These are phyloP conservation scores for Pharus latifolius DNA, from an alignment of 176 grass and related monocot species.

Conservation along the genomic window DNA sequence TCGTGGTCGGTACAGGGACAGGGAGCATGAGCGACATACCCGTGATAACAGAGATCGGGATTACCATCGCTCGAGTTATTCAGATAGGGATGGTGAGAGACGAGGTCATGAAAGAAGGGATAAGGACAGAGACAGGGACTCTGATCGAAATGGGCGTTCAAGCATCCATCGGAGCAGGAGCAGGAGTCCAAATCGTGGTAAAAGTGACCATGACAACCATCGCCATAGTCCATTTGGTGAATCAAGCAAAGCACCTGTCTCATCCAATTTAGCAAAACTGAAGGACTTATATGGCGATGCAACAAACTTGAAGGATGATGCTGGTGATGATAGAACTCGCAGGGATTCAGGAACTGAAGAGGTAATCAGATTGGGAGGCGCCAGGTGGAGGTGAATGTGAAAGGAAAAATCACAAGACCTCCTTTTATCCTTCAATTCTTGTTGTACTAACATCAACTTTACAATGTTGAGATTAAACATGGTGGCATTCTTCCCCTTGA, in stretches of 20 bases:
- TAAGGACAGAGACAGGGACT: slow-evolving; percentile 39
- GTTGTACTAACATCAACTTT: slow-evolving; percentile 7
- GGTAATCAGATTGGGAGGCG: slow-evolving; percentile 84
- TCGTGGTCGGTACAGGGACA: slow-evolving; percentile 32
- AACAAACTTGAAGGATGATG: slow-evolving; percentile 32
- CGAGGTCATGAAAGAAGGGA: slow-evolving; percentile 39
- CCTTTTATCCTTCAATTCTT: background rate
- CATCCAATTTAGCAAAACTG: slow-evolving; percentile 71
- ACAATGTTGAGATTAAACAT: background rate
- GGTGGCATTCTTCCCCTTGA: background rate
- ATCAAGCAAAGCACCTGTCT: slow-evolving; percentile 26
- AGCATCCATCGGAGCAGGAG: slow-evolving; percentile 35
- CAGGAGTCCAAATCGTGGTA: slow-evolving; percentile 35
- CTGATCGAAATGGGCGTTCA: slow-evolving; percentile 25
- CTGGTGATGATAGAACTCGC: slow-evolving; percentile 20
- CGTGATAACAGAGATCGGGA: slow-evolving; percentile 32
- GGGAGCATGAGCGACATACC: slow-evolving; percentile 21
- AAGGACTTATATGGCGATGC: slow-evolving; percentile 92
- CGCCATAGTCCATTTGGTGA: slow-evolving; percentile 57
- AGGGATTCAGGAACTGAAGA: slow-evolving; percentile 74
- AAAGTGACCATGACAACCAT: slow-evolving; percentile 22
- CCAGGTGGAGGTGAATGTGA: slow-evolving; percentile 63
- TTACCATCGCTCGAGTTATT: slow-evolving; percentile 16
- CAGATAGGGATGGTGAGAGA: slow-evolving; percentile 30
- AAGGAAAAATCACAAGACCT: background rate